Evolutionary conservation across 139 green algal species (phyloP).

Genomic region (Bryopsis sp.): DNA sequence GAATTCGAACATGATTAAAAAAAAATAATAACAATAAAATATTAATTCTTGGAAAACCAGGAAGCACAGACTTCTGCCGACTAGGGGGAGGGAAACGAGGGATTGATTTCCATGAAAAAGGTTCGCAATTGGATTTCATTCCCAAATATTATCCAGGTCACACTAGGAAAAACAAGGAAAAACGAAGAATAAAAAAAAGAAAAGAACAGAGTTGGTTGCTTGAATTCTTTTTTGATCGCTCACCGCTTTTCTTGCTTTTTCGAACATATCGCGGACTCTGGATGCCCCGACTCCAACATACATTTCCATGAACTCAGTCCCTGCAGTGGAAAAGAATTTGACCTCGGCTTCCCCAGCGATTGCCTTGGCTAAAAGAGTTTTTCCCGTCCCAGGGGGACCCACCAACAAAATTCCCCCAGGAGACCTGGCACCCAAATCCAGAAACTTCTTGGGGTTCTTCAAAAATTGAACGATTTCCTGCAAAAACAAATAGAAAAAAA

Average conservation of each 20-base stretch:
- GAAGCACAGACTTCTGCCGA: no score
- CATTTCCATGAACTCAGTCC: slow-evolving; percentile 59
- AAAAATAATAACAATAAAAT: no score
- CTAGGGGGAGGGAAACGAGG: no score
- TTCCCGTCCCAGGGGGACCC: slow-evolving; percentile 50
- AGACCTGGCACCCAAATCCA: slow-evolving; percentile 45
- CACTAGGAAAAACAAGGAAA: no score
- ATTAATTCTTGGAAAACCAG: no score
- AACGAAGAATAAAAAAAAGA: no score
- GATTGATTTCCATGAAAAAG: no score
- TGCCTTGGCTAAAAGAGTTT: slow-evolving; percentile 58
- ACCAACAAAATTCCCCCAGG: slow-evolving; percentile 61
- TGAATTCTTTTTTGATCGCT: no score
- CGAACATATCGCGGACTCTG: slow-evolving; percentile 55
- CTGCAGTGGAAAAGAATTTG: slow-evolving; percentile 46
- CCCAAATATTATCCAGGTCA: no score
- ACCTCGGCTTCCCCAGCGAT: slow-evolving; percentile 72
- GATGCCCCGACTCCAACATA: slow-evolving; percentile 59
- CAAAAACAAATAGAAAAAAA: not conserved
- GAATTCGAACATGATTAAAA: no score
- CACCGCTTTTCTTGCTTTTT: slow-evolving; percentile 31
- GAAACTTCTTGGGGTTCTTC: slow-evolving; percentile 46
- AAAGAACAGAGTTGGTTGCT: no score
- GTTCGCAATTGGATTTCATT: no score
- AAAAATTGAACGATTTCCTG: slow-evolving; percentile 54